Evolutionary conservation across 129 eudicot genomes (phyloP).

Genomic region (Dittrichia graveolens): DNA sequence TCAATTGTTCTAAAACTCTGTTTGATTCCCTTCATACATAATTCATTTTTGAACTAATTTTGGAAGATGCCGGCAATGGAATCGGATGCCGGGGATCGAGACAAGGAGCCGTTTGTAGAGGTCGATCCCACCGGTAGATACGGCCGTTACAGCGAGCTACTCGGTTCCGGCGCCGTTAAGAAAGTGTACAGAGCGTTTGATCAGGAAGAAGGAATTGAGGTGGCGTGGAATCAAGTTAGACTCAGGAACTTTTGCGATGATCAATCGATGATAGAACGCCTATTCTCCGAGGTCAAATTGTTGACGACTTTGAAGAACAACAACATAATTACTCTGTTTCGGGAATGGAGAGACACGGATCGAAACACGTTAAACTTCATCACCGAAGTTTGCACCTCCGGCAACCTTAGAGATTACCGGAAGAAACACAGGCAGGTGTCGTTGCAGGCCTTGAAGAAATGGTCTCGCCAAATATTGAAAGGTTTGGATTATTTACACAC

Average conservation of each 20-base stretch:
- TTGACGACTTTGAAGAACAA: constrained; percentile 48
- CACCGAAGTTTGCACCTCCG: constrained; percentile 71
- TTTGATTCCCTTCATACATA: neutral
- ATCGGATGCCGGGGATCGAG: constrained; percentile 33
- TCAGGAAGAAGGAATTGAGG: constrained; percentile 83
- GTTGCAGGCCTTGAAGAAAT: constrained; percentile 70
- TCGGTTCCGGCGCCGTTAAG: constrained; percentile 69
- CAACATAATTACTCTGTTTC: constrained; percentile 50
- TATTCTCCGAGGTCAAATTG: constrained; percentile 56
- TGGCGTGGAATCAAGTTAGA: constrained; percentile 82
- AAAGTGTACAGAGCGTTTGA: constrained; percentile 80
- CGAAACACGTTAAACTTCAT: constrained; percentile 62
- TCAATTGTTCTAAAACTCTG: neutral
- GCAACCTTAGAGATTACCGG: constrained; percentile 65
- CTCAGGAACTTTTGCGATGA: constrained; percentile 46
- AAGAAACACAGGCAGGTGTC: constrained; percentile 72
- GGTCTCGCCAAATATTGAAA: constrained; percentile 64
- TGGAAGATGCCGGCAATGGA: constrained; percentile 46
- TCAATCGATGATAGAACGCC: constrained; percentile 49
- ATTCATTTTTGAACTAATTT: neutral
- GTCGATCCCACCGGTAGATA: constrained; percentile 66
- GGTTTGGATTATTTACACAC: constrained; percentile 71
- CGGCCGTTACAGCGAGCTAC: constrained; percentile 68
- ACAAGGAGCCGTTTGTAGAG: constrained; percentile 56
- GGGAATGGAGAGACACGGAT: constrained; percentile 50